Evolutionary conservation across 768 basidiomycete genomes (phyloP).

Genomic region (Tylopilus sp.): DNA sequence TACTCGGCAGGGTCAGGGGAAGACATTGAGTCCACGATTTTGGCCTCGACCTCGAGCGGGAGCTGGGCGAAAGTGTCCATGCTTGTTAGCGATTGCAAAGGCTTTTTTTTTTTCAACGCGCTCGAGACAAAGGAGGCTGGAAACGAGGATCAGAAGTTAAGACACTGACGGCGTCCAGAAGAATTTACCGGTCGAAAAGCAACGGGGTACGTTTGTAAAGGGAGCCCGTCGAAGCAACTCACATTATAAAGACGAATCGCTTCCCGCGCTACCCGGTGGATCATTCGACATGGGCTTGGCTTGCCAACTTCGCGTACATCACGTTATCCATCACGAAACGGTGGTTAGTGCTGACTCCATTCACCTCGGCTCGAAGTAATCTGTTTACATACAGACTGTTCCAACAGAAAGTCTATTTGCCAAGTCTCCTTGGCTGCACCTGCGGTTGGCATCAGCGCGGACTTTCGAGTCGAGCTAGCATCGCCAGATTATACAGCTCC

Average conservation of each 20-base stretch:
- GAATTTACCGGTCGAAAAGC: slow-evolving; percentile 5
- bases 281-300: slow-evolving; percentile 11
- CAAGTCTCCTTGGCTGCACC: not conserved
- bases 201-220: not conserved
- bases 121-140: slow-evolving; percentile 7
- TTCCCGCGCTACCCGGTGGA: not conserved
- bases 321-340: slow-evolving; percentile 1
- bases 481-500: not conserved
- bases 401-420: not conserved
- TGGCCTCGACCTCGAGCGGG: slow-evolving; percentile 2
- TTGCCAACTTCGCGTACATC: not conserved
- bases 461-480: no score
- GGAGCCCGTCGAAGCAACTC: not conserved
- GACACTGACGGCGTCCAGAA: not conserved
- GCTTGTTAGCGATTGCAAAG: not conserved
- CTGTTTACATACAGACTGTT: not conserved
- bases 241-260: slow-evolving; percentile 7
- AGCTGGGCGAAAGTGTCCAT: not conserved
- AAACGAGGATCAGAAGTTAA: not conserved
- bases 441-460: not conserved
- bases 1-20: slow-evolving; percentile 19
- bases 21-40: slow-evolving; percentile 23
- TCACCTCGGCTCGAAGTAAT: not conserved
- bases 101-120: not conserved
- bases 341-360: slow-evolving; percentile 6